Base-by-base conservation (phyloP, 306 rosid species). In the Castanea mollissima region DNA sequence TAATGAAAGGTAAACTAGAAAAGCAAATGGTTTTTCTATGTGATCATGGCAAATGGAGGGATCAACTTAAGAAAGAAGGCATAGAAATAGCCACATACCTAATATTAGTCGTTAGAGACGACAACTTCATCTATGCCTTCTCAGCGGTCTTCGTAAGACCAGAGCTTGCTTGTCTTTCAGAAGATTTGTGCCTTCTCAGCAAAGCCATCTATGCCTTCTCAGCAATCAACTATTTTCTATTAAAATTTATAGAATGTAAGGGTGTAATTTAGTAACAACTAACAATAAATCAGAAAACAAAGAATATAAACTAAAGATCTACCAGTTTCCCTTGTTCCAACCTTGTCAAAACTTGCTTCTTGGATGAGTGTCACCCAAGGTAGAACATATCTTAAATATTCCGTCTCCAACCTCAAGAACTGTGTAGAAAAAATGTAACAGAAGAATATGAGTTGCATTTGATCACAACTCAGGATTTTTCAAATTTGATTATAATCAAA, bases 401-500 rank as follows among this genome's bases (percentile, higher is more conserved):
- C 99, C 99, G 79, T 95, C 99, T 64, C 99, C 99, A n/a, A 95
- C 98, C 89, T 95, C 99, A 41, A 95, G 87, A 32, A 95, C 99
- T 94, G 76, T 16, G 59, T 9, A 32, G 21, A 20, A 64, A 64
- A 31, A 16, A 5, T 6, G 16, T 18, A 57, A 57, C 9, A 57
- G 27, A 20, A 41, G 49, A 41, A 41, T 41, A 41, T 41, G 7
- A 41, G 12, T 2, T 41, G 9, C 49, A 41, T 41, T 41, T 41
- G 49, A 41, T 41, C 49, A 41, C 49, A 41, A 41, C 49, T 41
- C 49, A 41, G 49, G 5, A 32, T 32, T 32, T 32, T 32, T 32
- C 35, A 32, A 32, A 32, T 32, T 32, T 32, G 5, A 32, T 32
- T 32, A 41, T 41, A 41, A 6, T 41, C 49, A 8, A 41, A 32